phyloP scores from a whole-genome alignment of 2,329 filamentous ascomycete genomes.

The Fusarium citri region DNA sequence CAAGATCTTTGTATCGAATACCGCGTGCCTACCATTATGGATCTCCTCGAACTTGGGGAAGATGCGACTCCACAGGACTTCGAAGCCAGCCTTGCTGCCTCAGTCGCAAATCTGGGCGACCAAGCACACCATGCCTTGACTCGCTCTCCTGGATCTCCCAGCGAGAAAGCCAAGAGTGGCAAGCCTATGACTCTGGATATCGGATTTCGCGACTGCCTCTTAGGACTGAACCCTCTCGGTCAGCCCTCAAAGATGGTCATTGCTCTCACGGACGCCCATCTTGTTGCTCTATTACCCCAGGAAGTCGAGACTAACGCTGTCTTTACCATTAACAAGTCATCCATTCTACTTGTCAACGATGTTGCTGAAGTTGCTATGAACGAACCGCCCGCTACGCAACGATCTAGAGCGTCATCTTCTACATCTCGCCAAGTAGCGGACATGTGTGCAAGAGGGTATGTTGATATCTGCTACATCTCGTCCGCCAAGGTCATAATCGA shows the following conservation, averaged over 20 bases:
- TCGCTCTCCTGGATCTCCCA: slow-evolving; percentile 42
- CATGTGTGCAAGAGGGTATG: slow-evolving; percentile 77
- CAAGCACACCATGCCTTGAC: slow-evolving; percentile 65
- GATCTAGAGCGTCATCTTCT: slow-evolving; percentile 51
- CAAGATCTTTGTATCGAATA: slow-evolving; percentile 91
- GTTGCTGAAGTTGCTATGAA: slow-evolving; percentile 52
- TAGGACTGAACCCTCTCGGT: slow-evolving; percentile 86
- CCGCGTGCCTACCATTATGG: slow-evolving; percentile 83
- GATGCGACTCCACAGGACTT: slow-evolving; percentile 78
- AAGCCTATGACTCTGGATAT: slow-evolving; percentile 78
- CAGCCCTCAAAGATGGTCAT: slow-evolving; percentile 80
- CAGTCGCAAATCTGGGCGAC: slow-evolving; percentile 80
- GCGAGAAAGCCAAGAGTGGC: slow-evolving; percentile 47
- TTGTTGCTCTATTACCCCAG: slow-evolving; percentile 75
- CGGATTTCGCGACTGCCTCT: slow-evolving; percentile 81
- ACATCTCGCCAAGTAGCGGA: slow-evolving; percentile 64
- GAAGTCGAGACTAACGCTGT: slow-evolving; percentile 72
- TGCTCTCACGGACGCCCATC: slow-evolving; percentile 80
- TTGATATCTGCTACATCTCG: slow-evolving; percentile 88
- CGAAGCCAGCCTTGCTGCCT: slow-evolving; percentile 79
- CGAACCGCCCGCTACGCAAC: slow-evolving; percentile 24
- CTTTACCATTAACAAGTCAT: slow-evolving; percentile 81
- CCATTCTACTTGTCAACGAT: slow-evolving; percentile 86
- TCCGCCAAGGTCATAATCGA: slow-evolving; percentile 77
- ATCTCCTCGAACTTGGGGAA: slow-evolving; percentile 76